phyloP scores from a whole-genome alignment of 2,329 filamentous ascomycete species.

The Trichophyton rubrum region DNA sequence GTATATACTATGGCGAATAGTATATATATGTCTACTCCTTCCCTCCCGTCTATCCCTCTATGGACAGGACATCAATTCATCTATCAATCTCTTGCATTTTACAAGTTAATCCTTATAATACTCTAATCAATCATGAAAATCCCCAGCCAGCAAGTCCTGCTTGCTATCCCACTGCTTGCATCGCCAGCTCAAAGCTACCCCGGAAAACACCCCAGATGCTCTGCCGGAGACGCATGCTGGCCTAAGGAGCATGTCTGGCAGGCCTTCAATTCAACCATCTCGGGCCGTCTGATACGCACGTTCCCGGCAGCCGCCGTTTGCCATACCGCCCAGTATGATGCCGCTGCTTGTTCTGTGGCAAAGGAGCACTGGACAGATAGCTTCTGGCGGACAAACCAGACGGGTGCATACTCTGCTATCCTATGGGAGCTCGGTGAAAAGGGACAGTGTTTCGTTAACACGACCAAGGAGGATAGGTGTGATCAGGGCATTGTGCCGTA shows the following conservation, averaged over 20 bases:
- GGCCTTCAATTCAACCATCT: constrained; percentile 12
- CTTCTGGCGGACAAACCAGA: constrained; percentile 17
- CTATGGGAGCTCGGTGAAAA: constrained; percentile 21
- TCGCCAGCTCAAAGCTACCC: background rate
- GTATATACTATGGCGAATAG: background rate
- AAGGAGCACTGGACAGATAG: constrained; percentile 14
- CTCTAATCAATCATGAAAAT: background rate
- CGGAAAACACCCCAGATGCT: constrained; percentile 8
- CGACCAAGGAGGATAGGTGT: constrained; percentile 14
- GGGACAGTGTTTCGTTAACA: constrained; percentile 20
- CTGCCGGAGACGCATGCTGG: constrained; percentile 15
- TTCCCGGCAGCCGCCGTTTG: constrained; percentile 14
- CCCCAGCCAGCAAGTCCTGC: background rate
- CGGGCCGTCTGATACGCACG: constrained; percentile 11
- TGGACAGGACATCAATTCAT: background rate
- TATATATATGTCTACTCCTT: background rate
- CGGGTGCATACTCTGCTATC: constrained; percentile 19
- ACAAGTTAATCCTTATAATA: background rate
- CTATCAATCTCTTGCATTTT: background rate
- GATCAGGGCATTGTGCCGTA: constrained; percentile 18
- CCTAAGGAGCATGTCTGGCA: constrained; percentile 11
- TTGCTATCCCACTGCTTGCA: constrained; percentile 1
- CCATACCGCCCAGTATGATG: constrained; percentile 12
- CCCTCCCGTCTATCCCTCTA: background rate
- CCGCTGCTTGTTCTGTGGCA: constrained; percentile 10